These are phyloP conservation scores for Zasmidium cellare DNA, from an alignment of 2,329 filamentous ascomycete genomes.

Conservation along the genomic window DNA sequence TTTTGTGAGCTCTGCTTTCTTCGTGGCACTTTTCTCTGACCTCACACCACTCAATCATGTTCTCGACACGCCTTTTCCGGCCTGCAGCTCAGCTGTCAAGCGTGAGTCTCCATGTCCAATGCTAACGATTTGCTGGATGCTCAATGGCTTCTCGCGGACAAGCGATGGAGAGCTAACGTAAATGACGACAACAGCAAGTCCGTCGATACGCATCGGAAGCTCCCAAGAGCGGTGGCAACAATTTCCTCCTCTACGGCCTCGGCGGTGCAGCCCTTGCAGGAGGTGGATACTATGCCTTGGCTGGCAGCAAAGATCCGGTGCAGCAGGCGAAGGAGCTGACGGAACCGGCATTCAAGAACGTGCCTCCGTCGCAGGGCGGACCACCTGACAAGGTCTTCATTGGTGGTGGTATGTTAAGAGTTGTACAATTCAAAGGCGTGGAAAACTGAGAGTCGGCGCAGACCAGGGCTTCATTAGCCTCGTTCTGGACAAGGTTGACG, in stretches of 20 bases:
- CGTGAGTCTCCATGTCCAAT: constrained; percentile 30
- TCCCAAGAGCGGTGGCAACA: constrained; percentile 55
- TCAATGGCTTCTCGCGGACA: not conserved
- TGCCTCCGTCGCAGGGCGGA: constrained; percentile 36
- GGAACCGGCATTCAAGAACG: constrained; percentile 39
- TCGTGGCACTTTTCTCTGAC: not conserved
- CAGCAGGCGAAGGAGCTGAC: constrained; percentile 26
- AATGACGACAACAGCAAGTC: constrained; percentile 51
- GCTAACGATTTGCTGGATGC: constrained; percentile 4
- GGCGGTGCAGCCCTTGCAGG: constrained; percentile 59
- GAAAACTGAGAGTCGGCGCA: not conserved
- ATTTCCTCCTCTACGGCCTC: constrained; percentile 61
- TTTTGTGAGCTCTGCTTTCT: not conserved
- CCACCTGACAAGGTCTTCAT: constrained; percentile 61
- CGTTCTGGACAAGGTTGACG: constrained; percentile 74
- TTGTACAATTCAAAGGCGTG: not conserved
- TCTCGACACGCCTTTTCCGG: constrained; percentile 26
- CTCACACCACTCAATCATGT: constrained; percentile 16
- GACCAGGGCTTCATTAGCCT: constrained; percentile 87
- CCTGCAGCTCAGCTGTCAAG: constrained; percentile 32
- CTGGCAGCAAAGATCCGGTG: constrained; percentile 25
- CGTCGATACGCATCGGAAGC: constrained; percentile 71
- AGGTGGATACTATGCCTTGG: constrained; percentile 51
- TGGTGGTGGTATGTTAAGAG: constrained; percentile 55
- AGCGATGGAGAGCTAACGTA: constrained; percentile 19